Evolutionary conservation across 176 grass and related monocot species (phyloP).

Genomic region (Elaeis guineensis): DNA sequence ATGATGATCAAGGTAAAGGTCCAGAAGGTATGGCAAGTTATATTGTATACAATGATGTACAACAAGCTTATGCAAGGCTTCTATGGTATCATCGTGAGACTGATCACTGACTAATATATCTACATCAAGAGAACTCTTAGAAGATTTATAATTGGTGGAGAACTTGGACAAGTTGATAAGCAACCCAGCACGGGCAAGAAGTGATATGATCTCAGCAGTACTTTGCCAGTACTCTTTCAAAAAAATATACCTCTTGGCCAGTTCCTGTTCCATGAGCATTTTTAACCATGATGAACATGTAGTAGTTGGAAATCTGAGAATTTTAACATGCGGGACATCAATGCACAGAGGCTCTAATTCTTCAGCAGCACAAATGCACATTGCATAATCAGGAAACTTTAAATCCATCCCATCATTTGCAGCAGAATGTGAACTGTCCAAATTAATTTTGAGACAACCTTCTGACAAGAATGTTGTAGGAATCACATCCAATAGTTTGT

Average conservation of each 20-base stretch:
- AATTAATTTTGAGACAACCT: conserved; percentile 68
- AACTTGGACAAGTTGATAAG: conserved; percentile 36
- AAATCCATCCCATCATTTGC: conserved; percentile 9
- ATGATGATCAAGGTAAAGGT: conserved; percentile 79
- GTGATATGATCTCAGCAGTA: conserved; percentile 48
- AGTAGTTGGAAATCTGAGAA: conserved; percentile 44
- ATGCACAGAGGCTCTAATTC: conserved; percentile 56
- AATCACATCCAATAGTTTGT: conserved; percentile 56
- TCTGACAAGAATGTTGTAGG: conserved; percentile 48
- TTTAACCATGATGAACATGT: conserved; percentile 53
- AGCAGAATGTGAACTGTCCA: conserved; percentile 31
- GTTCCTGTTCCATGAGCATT: conserved; percentile 58
- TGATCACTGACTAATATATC: conserved; percentile 24
- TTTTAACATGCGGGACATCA: conserved; percentile 65
- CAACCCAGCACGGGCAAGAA: conserved; percentile 68
- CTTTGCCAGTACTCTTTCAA: conserved; percentile 78
- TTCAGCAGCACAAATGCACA: conserved; percentile 69
- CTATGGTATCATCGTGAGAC: conserved; percentile 8
- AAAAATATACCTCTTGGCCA: conserved; percentile 75
- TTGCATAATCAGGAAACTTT: conserved; percentile 34
- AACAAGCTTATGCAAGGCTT: conserved; percentile 62
- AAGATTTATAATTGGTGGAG: conserved; percentile 29
- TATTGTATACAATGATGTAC: conserved; percentile 64
- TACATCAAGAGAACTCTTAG: conserved; percentile 29
- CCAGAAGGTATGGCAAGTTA: conserved; percentile 68